Evolutionary conservation across 2,329 filamentous ascomycete species (phyloP).

Genomic region (Coniella vitis): DNA sequence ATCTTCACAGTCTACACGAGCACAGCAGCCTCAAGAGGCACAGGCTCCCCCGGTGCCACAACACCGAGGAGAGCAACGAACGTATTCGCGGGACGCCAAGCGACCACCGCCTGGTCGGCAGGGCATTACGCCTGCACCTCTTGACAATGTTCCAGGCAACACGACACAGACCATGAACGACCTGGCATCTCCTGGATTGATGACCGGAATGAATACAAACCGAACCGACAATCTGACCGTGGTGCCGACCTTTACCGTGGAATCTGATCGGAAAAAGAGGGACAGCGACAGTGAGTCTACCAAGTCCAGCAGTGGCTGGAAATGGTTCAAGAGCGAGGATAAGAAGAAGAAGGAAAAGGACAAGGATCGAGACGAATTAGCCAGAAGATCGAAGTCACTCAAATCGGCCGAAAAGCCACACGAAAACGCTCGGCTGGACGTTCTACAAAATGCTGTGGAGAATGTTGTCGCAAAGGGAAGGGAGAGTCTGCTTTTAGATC

Average conservation of each 20-base stretch:
- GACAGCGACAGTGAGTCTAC: constrained; percentile 58
- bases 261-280: constrained; percentile 67
- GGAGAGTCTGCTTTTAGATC: constrained; percentile 78
- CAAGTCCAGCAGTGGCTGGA: constrained; percentile 77
- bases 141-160: constrained; percentile 26
- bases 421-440: constrained; percentile 77
- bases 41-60: constrained; percentile 15
- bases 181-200: constrained; percentile 57
- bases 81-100: constrained; percentile 26
- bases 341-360: constrained; percentile 62
- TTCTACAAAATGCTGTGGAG: constrained; percentile 84
- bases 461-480: constrained; percentile 56
- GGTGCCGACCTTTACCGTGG: constrained; percentile 60
- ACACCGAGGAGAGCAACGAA: constrained; percentile 21
- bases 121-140: constrained; percentile 15
- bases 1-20: constrained; percentile 40
- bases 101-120: constrained; percentile 20
- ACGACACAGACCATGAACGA: constrained; percentile 53
- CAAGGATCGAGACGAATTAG: constrained; percentile 60
- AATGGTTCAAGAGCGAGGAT: constrained; percentile 76
- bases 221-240: constrained; percentile 74
- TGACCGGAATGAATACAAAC: constrained; percentile 59
- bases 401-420: constrained; percentile 55
- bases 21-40: constrained; percentile 37
- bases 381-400: constrained; percentile 59